Evolutionary conservation across 805 yeast genomes (phyloP).

Genomic region (Yarrowia yakushimensis): DNA sequence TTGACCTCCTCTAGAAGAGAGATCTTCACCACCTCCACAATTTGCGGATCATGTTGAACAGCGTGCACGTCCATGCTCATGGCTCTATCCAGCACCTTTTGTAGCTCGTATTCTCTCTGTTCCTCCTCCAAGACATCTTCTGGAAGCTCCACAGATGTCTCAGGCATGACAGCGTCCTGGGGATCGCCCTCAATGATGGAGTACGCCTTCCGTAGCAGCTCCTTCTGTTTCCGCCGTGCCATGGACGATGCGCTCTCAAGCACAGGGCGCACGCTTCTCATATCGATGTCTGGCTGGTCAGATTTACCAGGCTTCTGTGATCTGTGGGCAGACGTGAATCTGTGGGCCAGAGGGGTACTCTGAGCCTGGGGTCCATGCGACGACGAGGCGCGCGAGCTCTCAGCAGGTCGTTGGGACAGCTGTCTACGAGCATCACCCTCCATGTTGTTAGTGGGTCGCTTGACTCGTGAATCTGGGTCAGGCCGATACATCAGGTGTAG

Average conservation of each 20-base stretch:
- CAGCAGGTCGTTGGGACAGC: constrained; percentile 7
- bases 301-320: background rate
- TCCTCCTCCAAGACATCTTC: constrained; percentile 17
- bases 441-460: constrained; percentile 20
- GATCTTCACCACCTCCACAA: constrained; percentile 1
- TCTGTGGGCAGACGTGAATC: constrained; percentile 4
- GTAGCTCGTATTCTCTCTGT: constrained; percentile 14
- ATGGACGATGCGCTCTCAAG: constrained; percentile 3
- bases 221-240: constrained; percentile 20
- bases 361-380: constrained; percentile 2
- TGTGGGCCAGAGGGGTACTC: constrained; percentile 7
- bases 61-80: constrained; percentile 10
- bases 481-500: constrained; percentile 14
- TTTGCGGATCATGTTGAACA: constrained; percentile 1
- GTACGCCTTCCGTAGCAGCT: background rate
- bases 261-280: background rate
- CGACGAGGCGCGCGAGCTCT: background rate
- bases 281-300: constrained; percentile 1
- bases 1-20: constrained; percentile 19
- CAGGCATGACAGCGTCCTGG: constrained; percentile 9
- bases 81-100: constrained; percentile 13
- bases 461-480: constrained; percentile 20
- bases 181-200: constrained; percentile 20
- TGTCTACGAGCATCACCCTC: constrained; percentile 20
- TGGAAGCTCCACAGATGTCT: constrained; percentile 12